Evolutionary conservation across 2,329 filamentous ascomycete genomes (phyloP).

Genomic region (Diaporthe capsici): DNA sequence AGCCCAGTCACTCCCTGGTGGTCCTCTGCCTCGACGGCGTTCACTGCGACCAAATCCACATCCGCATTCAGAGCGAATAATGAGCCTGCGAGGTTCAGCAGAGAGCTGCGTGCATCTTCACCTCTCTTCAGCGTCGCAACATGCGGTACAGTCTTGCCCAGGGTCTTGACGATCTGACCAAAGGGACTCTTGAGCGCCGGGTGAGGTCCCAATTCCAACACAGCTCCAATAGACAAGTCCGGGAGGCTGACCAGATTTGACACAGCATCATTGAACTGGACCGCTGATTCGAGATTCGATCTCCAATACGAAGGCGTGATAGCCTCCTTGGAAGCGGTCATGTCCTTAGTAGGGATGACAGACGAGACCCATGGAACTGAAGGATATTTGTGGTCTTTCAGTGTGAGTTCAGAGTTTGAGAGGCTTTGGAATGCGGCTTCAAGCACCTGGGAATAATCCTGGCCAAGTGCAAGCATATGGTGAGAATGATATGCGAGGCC

Average conservation of each 20-base stretch:
- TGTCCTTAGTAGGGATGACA: background rate
- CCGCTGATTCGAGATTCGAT: conserved; percentile 8
- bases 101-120: background rate
- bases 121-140: background rate
- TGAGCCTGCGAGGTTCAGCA: background rate
- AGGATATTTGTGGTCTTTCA: background rate
- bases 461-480: background rate
- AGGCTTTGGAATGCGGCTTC: background rate
- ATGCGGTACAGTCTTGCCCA: background rate
- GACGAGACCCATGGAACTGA: background rate
- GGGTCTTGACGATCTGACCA: conserved; percentile 45
- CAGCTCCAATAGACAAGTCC: conserved; percentile 19
- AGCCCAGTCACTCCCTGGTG: background rate
- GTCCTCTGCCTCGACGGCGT: background rate
- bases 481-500: background rate
- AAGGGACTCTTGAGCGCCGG: conserved; percentile 47
- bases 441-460: background rate
- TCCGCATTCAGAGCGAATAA: background rate
- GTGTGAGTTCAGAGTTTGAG: background rate
- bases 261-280: conserved; percentile 15
- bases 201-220: conserved; percentile 43
- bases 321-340: background rate
- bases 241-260: conserved; percentile 42
- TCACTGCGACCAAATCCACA: background rate
- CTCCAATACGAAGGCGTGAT: conserved; percentile 44